Percentiles rank a stretch among this genome's conserved stretches.
These are phyloP conservation scores for Peronospora farinosa DNA, from an alignment of 352 stramenopile genomes.

Conservation along the genomic window DNA sequence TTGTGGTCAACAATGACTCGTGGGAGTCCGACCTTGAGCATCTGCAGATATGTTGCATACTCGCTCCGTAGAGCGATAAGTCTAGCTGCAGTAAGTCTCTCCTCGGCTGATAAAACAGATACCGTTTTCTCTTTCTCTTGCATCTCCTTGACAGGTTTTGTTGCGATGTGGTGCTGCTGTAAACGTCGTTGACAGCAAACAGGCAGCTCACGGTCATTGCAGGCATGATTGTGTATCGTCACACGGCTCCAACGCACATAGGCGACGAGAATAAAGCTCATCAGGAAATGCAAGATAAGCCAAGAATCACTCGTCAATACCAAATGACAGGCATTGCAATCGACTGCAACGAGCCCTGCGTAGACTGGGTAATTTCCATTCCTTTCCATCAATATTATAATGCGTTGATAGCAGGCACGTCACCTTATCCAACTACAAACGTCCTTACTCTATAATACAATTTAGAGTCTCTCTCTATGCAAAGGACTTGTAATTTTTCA, in stretches of 20 bases:
- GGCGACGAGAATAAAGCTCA: conserved; percentile 40
- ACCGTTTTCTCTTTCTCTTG: conserved; percentile 6
- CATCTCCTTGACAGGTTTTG: conserved; percentile 4
- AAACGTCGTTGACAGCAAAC: conserved; percentile 17
- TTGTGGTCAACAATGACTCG: conserved; percentile 65
- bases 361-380: conserved; percentile 19
- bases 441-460: conserved; percentile 1
- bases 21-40: conserved; percentile 71
- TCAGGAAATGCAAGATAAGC: conserved; percentile 33
- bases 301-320: conserved; percentile 16
- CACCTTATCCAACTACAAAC: conserved; percentile 5
- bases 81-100: conserved; percentile 11
- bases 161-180: conserved; percentile 9
- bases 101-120: conserved; percentile 2
- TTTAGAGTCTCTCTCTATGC: conserved; percentile 3
- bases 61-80: conserved; percentile 19
- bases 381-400: conserved; percentile 11
- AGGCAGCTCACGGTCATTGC: conserved; percentile 14
- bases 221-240: conserved; percentile 25
- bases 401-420: neutral
- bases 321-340: conserved; percentile 14
- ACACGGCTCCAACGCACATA: conserved; percentile 39
- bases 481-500: too few relatives aligned
- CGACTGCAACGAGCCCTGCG: conserved; percentile 10
- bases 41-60: conserved; percentile 58